phyloP scores from a whole-genome alignment of 306 rosid species.

The Ammopiptanthus mongolicus region DNA sequence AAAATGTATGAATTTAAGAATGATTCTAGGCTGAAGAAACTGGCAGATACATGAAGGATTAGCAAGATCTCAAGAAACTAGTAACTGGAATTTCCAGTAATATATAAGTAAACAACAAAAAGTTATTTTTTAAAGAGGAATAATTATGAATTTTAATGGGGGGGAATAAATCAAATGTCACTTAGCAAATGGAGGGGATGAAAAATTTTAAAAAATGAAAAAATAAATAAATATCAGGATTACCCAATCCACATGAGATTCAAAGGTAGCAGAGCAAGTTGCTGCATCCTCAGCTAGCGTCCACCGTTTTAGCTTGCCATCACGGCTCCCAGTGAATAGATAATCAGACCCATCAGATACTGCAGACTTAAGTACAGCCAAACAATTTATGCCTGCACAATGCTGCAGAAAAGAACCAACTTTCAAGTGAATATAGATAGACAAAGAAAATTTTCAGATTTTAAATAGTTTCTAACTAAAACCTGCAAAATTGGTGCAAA shows the following conservation, averaged over 20 bases:
- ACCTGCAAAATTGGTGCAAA: neutral
- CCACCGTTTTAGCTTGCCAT: conserved; percentile 82
- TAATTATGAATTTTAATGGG: neutral
- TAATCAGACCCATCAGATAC: conserved; percentile 45
- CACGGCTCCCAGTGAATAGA: conserved; percentile 85
- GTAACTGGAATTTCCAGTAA: neutral
- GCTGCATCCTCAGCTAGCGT: conserved; percentile 50
- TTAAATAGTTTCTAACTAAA: neutral
- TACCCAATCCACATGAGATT: conserved; percentile 97
- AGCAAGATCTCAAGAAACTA: neutral
- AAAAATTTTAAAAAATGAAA: neutral
- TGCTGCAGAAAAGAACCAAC: conserved; percentile 54
- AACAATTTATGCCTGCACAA: conserved; percentile 76
- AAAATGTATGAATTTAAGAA: neutral
- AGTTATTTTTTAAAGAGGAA: neutral
- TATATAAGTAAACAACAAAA: neutral
- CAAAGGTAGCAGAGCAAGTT: conserved; percentile 76
- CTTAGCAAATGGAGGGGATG: neutral
- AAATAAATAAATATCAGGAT: neutral
- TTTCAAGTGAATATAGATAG: neutral
- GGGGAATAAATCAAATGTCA: neutral
- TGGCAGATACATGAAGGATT: neutral
- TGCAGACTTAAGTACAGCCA: conserved; percentile 49
- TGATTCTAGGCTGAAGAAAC: neutral
- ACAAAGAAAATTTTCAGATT: neutral